phyloP scores from a whole-genome alignment of 2,329 filamentous ascomycete species.

The Cladosporium colombiae region DNA sequence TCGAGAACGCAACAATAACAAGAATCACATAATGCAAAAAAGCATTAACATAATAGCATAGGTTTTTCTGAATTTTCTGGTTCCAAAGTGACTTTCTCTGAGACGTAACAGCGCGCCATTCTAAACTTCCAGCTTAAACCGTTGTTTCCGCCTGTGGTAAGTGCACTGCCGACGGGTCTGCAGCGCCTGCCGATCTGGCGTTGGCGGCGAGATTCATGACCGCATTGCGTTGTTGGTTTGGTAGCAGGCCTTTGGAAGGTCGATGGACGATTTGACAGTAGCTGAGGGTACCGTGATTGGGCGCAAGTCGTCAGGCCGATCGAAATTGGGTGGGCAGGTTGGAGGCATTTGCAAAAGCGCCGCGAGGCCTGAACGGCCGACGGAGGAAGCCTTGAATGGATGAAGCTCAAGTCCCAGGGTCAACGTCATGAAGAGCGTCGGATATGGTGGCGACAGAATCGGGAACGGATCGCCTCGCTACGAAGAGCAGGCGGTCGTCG shows the following conservation, averaged over 20 bases:
- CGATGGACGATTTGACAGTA: background rate
- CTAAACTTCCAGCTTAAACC: background rate
- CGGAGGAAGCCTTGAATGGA: constrained; percentile 4
- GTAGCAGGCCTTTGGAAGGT: background rate
- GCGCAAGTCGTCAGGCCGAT: background rate
- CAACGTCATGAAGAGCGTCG: constrained; percentile 5
- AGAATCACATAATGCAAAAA: background rate
- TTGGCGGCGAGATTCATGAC: constrained; percentile 1
- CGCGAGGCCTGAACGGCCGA: background rate
- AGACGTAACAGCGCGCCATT: constrained; percentile 1
- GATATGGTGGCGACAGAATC: constrained; percentile 4
- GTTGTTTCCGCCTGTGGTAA: background rate
- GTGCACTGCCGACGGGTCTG: background rate
- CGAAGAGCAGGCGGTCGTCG: constrained; percentile 3
- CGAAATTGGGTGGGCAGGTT: background rate
- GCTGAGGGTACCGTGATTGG: background rate
- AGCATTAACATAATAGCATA: background rate
- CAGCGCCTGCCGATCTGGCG: background rate
- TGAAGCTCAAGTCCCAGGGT: constrained; percentile 10
- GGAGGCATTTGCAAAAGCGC: background rate
- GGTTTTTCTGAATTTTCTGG: background rate
- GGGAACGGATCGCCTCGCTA: background rate
- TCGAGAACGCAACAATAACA: constrained; percentile 3
- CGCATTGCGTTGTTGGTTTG: background rate
- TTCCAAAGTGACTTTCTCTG: background rate